Evolutionary conservation across 2,329 filamentous ascomycete genomes (phyloP).

Genomic region (Thelonectria blattea): DNA sequence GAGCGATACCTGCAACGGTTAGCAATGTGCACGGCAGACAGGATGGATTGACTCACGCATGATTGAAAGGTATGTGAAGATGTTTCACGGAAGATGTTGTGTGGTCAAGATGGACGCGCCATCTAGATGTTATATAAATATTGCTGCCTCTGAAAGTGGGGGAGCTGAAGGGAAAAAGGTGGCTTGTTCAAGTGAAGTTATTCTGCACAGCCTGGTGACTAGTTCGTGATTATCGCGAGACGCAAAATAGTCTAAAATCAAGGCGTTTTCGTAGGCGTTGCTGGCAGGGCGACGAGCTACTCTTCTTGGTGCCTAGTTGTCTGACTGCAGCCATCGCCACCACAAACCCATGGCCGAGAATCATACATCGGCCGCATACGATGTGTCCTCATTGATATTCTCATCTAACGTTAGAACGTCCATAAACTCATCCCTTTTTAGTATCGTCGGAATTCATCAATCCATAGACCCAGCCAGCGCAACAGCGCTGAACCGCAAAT

Average conservation of each 20-base stretch:
- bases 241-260: background rate
- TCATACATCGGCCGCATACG: background rate
- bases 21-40: background rate
- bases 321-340: background rate
- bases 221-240: background rate
- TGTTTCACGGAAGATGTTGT: background rate
- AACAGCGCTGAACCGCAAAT: conserved; percentile 65
- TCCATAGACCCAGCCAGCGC: conserved; percentile 60
- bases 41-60: conserved; percentile 27
- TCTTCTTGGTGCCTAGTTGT: background rate
- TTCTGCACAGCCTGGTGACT: background rate
- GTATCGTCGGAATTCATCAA: conserved; percentile 39
- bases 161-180: background rate
- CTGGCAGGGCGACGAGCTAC: background rate
- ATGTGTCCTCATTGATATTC: background rate
- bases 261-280: background rate
- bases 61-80: background rate
- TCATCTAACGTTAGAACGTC: background rate
- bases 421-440: background rate
- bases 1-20: conserved; percentile 27
- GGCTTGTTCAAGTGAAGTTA: background rate
- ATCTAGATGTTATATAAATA: background rate
- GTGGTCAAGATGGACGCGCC: background rate
- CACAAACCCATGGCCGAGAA: background rate
- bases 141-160: background rate